Base-by-base conservation (phyloP, 208 protist genomes). In the Leishmania mexicana region DNA sequence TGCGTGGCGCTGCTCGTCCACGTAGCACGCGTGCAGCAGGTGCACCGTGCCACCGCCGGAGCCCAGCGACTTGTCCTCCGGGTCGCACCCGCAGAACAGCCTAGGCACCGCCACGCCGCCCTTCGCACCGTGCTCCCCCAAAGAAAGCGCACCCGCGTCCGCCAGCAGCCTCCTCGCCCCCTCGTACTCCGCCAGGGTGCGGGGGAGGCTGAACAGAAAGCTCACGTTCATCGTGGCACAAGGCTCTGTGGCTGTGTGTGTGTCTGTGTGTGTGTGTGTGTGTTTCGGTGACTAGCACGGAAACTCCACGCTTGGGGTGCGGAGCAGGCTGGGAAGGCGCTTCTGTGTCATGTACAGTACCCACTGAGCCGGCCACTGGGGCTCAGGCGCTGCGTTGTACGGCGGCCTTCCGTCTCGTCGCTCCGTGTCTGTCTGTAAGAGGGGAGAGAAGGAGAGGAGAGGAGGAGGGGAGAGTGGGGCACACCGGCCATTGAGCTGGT, bases 41-140 rank as follows among this genome's bases (percentile, higher is more conserved):
- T 86, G 86, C n/a, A 85, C 72, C 28, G 89, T 93, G 68, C 87
- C 89, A 21, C 84, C 85, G 28, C 85, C 89, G 24, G 87, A 89
- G 74, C 89, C 89, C 24, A 90, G 85, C 17, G 73, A 83, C 58
- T 28, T 49, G 10, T 70, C 81, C 24, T 84, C 80, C 17, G 87
- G 87, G 72, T 93, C 87, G 51, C 83, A 86, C 19, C 81, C 81
- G 60, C 71, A 81, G 71, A 88, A 90, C n/a, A 90, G 40, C 6
- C 45, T 40, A 3, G 71, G 75, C 49, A 75, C 71, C 40, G 65
- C 75, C 21, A 80, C 64, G 1, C 17, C 65, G 45, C 62, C 49
- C 3, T 45, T 54, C 64, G 35, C 49, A 6, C 31, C 24, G 28
- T 53, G 11, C 38, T 42, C 51, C 51, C 71, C 78, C 21, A 49